phyloP scores from a whole-genome alignment of 805 yeast species.

The Kodamaea jinghongensis region DNA sequence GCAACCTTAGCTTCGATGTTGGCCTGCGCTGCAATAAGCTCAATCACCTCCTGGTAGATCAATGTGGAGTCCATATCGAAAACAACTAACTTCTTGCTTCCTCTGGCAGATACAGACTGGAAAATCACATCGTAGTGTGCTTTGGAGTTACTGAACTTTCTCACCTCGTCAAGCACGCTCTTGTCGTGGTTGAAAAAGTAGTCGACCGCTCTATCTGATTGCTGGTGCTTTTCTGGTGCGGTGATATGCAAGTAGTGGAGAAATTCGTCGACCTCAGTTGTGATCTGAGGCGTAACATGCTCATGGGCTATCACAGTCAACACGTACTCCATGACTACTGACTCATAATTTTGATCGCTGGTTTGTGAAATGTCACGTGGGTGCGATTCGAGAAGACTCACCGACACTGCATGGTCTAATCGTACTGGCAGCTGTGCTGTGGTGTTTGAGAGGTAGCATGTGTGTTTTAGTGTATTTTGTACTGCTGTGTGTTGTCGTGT shows the following conservation, averaged over 20 bases:
- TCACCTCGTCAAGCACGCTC: constrained; percentile 1
- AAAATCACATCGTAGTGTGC: constrained; percentile 32
- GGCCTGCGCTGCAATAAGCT: constrained; percentile 92
- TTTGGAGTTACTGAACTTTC: constrained; percentile 10
- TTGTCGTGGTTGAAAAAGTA: constrained; percentile 20
- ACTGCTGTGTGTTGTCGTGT: too few relatives aligned
- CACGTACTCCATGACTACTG: constrained; percentile 1
- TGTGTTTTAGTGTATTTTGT: too few relatives aligned
- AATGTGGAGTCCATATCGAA: constrained; percentile 98
- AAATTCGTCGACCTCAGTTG: constrained; percentile 9
- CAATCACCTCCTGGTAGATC: constrained; percentile 95
- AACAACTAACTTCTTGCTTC: constrained; percentile 59
- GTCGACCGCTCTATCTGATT: constrained; percentile 36
- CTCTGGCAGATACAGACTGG: constrained; percentile 25
- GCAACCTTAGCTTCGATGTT: constrained; percentile 84
- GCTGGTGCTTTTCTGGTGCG: constrained; percentile 21
- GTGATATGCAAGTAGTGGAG: constrained; percentile 25
- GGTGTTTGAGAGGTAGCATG: too few relatives aligned
- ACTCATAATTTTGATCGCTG: background rate
- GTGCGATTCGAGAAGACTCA: too few relatives aligned
- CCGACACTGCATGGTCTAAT: too few relatives aligned
- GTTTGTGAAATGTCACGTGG: too few relatives aligned
- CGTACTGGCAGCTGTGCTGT: too few relatives aligned
- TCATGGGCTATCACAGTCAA: constrained; percentile 25
- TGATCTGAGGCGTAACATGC: constrained; percentile 4